Conservation (phyloP, 805 yeast genomes). For the Myxozyma sirexii region DNA sequence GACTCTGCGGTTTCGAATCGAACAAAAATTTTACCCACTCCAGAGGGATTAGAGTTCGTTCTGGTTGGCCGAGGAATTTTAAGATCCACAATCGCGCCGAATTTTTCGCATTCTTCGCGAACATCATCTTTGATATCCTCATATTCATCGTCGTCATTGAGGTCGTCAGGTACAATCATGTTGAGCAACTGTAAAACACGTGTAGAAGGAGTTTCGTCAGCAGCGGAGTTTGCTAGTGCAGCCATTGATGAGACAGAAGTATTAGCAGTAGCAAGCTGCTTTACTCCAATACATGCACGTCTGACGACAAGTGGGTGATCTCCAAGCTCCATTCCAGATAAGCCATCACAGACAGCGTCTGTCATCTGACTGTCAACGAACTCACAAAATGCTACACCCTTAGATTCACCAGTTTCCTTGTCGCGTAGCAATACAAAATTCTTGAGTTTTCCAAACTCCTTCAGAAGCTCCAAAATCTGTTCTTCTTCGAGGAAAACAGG, state of each 20-base stretch:
- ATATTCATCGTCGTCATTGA: conserved; percentile 54
- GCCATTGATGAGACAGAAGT: conserved; percentile 36
- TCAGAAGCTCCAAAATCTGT: conserved; percentile 49
- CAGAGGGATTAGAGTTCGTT: conserved; percentile 52
- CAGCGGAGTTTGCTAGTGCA: conserved; percentile 39
- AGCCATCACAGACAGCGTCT: conserved; percentile 41
- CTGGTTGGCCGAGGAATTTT: conserved; percentile 61
- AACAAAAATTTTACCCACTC: conserved; percentile 72
- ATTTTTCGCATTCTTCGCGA: conserved; percentile 50
- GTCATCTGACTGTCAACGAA: conserved; percentile 39
- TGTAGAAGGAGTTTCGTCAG: conserved; percentile 36
- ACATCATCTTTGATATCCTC: conserved; percentile 59
- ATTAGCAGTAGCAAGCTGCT: conserved; percentile 26
- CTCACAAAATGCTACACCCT: conserved; percentile 63
- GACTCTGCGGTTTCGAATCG: conserved; percentile 57
- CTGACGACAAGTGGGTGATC: conserved; percentile 45
- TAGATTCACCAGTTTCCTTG: conserved; percentile 52
- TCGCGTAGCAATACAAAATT: conserved; percentile 49
- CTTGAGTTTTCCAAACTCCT: conserved; percentile 47
- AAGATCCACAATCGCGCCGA: conserved; percentile 57
- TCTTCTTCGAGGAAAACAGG: conserved; percentile 50
- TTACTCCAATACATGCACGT: conserved; percentile 46
- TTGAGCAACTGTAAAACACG: conserved; percentile 68
- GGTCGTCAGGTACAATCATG: conserved; percentile 63
- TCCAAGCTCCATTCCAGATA: conserved; percentile 46